These are phyloP conservation scores for Pseudophaeomoniella oleicola DNA, from an alignment of 2,329 filamentous ascomycete species.

Conservation along the genomic window DNA sequence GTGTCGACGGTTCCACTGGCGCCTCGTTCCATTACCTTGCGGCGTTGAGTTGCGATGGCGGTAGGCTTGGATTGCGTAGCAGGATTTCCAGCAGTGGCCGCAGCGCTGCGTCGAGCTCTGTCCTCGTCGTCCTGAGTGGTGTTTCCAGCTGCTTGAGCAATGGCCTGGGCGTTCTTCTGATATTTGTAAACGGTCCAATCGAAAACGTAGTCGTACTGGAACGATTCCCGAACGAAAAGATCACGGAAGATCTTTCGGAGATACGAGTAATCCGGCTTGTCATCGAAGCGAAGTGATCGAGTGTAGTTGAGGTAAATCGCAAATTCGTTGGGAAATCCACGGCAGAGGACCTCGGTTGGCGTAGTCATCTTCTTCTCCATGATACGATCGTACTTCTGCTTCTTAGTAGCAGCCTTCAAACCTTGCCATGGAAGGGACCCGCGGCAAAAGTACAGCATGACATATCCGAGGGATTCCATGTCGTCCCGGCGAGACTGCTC, in stretches of 20 bases:
- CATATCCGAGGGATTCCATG: slow-evolving; percentile 97
- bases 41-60: slow-evolving; percentile 60
- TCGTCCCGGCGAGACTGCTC: slow-evolving; percentile 98
- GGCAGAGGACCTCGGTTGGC: slow-evolving; percentile 93
- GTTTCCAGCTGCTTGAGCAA: slow-evolving; percentile 63
- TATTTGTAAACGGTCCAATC: slow-evolving; percentile 99
- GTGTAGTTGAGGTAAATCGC: slow-evolving; percentile 99
- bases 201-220: slow-evolving; percentile 99
- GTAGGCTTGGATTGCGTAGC: slow-evolving; percentile 49
- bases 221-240: slow-evolving; percentile 94
- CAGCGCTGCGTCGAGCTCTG: slow-evolving; percentile 57
- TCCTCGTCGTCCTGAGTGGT: slow-evolving; percentile 55
- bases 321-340: slow-evolving; percentile 98
- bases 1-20: slow-evolving; percentile 42
- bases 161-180: slow-evolving; percentile 96
- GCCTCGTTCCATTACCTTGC: slow-evolving; percentile 67
- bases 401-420: slow-evolving; percentile 95
- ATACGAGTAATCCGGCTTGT: slow-evolving; percentile 99
- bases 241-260: slow-evolving; percentile 99
- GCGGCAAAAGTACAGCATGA: slow-evolving; percentile 99
- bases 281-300: slow-evolving; percentile 92
- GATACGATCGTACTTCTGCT: slow-evolving; percentile 99
- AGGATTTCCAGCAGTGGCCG: slow-evolving; percentile 48
- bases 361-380: slow-evolving; percentile 99
- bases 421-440: slow-evolving; percentile 98